Evolutionary conservation across 768 basidiomycete species (phyloP), one percentile per base, ranked within the genome.

Genomic region (Amanita pallidorosea): DNA sequence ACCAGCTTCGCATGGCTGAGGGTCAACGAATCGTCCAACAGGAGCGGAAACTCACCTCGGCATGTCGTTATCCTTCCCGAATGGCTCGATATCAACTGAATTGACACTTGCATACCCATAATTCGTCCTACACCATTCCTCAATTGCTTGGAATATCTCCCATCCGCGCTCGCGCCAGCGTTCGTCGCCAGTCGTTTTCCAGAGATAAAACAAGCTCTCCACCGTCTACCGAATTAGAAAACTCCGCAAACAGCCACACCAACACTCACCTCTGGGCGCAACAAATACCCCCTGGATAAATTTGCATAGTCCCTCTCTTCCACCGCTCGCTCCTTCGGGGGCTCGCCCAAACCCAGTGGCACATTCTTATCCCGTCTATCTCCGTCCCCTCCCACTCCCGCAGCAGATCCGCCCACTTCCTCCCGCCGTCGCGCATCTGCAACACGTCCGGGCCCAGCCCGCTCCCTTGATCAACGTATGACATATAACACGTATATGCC

Each of bases 111-210:
- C 72, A 55, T 83, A 89, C 6, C 83, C 86, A 23, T 67, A 68
- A 3, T 67, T 57, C 3, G 79, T 81, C 58, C 70, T 76, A 2
- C 81, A 67, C 54, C 77, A 64, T 9, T 70, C 70, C 58, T 84
- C 74, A 35, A 89, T 73, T 1, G 82, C 71, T 54, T 79, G 63
- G 57, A 83, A 89, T 34, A 88, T 77, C 17, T 59, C 65, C 74
- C 83, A 88, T 2, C 83, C 86, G 25, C 79, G 75, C 50, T 88
- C 80, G 47, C 86, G 70, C 86, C 86, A 88, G 41, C 69, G 72
- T 4, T 63, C 61, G 42, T 88, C 76, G 0, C 79, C 76, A 0
- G 85, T 88, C 13, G 74, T 73, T 45, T 76, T 75, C 78, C 81
- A 88, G 59, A 89, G 61, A 12, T 84, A 58, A 61, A 80, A 88